These are phyloP conservation scores for Mrakia hoshinonis DNA, from an alignment of 768 basidiomycete genomes.

Conservation along the genomic window DNA sequence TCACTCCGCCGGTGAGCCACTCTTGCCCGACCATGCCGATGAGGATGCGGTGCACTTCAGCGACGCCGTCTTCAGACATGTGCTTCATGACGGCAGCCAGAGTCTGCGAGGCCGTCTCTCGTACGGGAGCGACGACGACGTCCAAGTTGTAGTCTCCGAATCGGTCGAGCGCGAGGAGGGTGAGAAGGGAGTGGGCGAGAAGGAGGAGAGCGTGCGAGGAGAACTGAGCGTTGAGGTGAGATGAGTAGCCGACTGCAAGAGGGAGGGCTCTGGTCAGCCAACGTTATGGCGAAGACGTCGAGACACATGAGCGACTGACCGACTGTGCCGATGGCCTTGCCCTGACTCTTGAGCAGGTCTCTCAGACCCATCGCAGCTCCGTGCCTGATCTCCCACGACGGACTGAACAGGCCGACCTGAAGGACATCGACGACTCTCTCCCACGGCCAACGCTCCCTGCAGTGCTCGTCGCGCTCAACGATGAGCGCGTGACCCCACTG, in stretches of 20 bases:
- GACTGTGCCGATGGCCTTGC: conserved; percentile 68
- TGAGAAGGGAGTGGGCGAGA: conserved; percentile 72
- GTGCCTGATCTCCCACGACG: conserved; percentile 87
- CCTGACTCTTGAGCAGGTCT: conserved; percentile 77
- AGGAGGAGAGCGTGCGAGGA: conserved; percentile 36
- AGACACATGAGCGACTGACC: conserved; percentile 41
- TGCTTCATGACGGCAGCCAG: conserved; percentile 78
- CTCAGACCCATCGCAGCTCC: conserved; percentile 85
- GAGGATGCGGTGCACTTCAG: conserved; percentile 71
- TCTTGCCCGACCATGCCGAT: conserved; percentile 91
- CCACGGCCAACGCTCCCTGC: conserved; percentile 36
- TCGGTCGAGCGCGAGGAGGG: conserved; percentile 87
- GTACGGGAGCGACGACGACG: conserved; percentile 91
- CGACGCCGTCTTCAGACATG: conserved; percentile 71
- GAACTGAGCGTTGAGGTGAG: conserved; percentile 13
- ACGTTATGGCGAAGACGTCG: not conserved
- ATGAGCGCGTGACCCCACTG: conserved; percentile 33
- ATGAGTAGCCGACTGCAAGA: conserved; percentile 11
- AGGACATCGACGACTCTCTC: conserved; percentile 62
- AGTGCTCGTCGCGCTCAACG: conserved; percentile 12
- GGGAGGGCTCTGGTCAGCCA: not conserved
- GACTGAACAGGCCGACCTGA: conserved; percentile 69
- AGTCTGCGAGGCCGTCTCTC: conserved; percentile 91
- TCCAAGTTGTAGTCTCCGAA: conserved; percentile 97
- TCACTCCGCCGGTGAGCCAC: conserved; percentile 43